Evolutionary conservation across 2,329 filamentous ascomycete species (phyloP), one percentile per base, ranked within the genome.

Genomic region (Ophiocordyceps camponoti-leonardi): DNA sequence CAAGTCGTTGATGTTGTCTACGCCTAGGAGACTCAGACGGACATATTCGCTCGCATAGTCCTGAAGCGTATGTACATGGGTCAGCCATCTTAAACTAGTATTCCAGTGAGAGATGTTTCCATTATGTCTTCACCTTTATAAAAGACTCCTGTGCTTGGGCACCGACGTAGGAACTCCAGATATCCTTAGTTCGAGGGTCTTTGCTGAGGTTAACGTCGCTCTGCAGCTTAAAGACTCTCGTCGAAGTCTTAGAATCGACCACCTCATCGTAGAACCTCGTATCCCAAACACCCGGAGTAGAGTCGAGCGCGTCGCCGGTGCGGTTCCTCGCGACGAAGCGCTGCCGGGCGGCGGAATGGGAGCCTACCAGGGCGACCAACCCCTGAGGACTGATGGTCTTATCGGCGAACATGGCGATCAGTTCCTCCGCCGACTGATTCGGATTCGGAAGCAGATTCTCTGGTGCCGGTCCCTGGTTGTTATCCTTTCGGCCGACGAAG

Each of bases 201-300:
- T 56, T 47, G 5, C 65, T 54, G 23, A 71, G 52, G 41, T 56
- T 53, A 7, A 64, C 43, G 49, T 71, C 67, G 51, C 61, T 65
- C 20, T 54, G 55, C 51, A 71, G 64, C 47, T 60, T 58, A 50
- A 64, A 61, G 7, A 67, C 56, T 22, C 57, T 51, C 33, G 52
- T 47, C 2, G 62, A 60, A 4, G 58, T 46, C 6, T 51, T 47
- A 23, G 47, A 30, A 16, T 54, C 52, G 19, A 60, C 47, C 3
- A 60, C 63, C 52, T 67, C 55, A 26, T 59, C 56, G 54, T 71
- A 75, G 53, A 67, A 75, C 13, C 61, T 51, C 0, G 66, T 62
- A 46, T 75, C 71, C 71, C 71, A 75, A 0, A 69, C 59, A 8
- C 68, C 68, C 0, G 68, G 67, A 0, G 69, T 72, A 26, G 60